phyloP scores from a whole-genome alignment of 169 alveolate species.

The Blepharisma undulans region DNA sequence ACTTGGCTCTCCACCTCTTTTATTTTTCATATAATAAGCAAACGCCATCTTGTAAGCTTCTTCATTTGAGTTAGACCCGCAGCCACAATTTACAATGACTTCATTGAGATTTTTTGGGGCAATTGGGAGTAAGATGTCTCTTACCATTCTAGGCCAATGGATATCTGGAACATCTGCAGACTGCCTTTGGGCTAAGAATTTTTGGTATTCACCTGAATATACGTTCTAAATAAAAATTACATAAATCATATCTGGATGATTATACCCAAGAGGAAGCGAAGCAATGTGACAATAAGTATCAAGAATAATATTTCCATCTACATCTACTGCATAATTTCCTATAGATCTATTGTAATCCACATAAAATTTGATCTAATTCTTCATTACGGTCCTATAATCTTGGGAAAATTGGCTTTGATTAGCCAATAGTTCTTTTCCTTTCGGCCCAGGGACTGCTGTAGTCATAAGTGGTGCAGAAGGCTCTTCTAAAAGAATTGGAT shows the following conservation, averaged over 20 bases:
- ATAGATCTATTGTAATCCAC: conserved; percentile 49
- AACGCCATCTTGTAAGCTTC: conserved; percentile 55
- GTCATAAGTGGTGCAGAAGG: neutral
- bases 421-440: neutral
- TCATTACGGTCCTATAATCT: neutral
- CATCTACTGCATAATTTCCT: conserved; percentile 68
- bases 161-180: neutral
- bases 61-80: conserved; percentile 59
- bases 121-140: conserved; percentile 45
- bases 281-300: conserved; percentile 47
- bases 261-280: conserved; percentile 61
- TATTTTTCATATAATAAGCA: neutral
- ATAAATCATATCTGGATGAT: conserved; percentile 49
- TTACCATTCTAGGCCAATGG: conserved; percentile 38
- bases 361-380: conserved; percentile 39
- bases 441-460: conserved; percentile 28
- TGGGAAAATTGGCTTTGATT: neutral
- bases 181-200: conserved; percentile 21
- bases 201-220: neutral
- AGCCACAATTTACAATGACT: conserved; percentile 48
- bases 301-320: conserved; percentile 64
- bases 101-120: conserved; percentile 56
- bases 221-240: neutral
- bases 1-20: neutral
- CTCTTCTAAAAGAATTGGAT: neutral